Percentiles rank a stretch among this genome's conserved stretches.
These are phyloP conservation scores for Chrysoporthe austroafricana DNA, from an alignment of 2,329 filamentous ascomycete genomes.

Conservation along the genomic window DNA sequence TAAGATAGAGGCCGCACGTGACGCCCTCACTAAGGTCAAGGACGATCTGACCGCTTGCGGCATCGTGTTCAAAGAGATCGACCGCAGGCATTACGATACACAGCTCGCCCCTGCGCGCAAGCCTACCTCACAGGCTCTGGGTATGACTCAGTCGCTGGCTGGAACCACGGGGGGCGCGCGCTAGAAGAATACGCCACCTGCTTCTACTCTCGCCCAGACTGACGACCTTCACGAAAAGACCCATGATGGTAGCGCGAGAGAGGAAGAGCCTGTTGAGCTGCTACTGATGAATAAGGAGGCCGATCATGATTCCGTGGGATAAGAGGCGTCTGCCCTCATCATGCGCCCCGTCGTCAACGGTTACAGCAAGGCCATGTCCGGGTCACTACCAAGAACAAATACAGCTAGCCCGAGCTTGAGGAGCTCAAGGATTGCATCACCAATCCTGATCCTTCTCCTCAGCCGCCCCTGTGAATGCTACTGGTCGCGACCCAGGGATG, in stretches of 20 bases:
- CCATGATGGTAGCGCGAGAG: neutral
- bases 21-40: constrained; percentile 52
- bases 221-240: neutral
- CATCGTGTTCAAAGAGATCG: constrained; percentile 56
- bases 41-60: constrained; percentile 52
- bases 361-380: neutral
- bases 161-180: constrained; percentile 13
- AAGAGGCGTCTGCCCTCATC: neutral
- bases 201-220: neutral
- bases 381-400: too few relatives aligned
- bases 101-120: constrained; percentile 29
- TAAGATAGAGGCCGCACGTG: constrained; percentile 58
- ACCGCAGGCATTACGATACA: constrained; percentile 59
- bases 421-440: too few relatives aligned
- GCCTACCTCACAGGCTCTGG: constrained; percentile 23
- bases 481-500: too few relatives aligned
- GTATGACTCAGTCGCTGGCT: constrained; percentile 21
- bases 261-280: neutral
- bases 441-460: neutral
- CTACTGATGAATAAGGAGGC: neutral
- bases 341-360: neutral
- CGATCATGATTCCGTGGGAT: neutral
- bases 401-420: too few relatives aligned
- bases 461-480: too few relatives aligned
- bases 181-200: neutral